These are phyloP conservation scores for Naganishia randhawae DNA, from an alignment of 768 basidiomycete genomes.

Conservation along the genomic window DNA sequence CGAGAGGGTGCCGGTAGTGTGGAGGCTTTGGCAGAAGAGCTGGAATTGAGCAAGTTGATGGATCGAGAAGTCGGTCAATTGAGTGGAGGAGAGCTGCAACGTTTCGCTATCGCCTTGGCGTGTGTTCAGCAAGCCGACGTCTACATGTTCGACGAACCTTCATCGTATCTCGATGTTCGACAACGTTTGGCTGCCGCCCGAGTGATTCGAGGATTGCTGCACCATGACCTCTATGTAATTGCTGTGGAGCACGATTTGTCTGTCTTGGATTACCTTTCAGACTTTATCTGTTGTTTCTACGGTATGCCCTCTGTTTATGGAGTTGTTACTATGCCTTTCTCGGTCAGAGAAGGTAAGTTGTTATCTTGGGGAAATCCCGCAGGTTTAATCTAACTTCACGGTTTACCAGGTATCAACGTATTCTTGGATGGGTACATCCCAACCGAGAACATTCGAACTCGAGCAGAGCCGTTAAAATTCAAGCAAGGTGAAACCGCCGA, in stretches of 20 bases:
- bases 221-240: conserved; percentile 82
- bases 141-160: conserved; percentile 99
- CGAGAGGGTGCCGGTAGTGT: conserved; percentile 65
- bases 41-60: conserved; percentile 82
- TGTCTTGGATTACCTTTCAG: conserved; percentile 94
- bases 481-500: conserved; percentile 97
- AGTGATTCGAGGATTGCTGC: conserved; percentile 82
- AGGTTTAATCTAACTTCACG: not conserved
- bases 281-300: conserved; percentile 96
- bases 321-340: conserved; percentile 98
- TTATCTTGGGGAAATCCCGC: conserved; percentile 30
- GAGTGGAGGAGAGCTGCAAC: conserved; percentile 93
- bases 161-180: conserved; percentile 93
- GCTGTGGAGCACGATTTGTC: conserved; percentile 99
- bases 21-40: conserved; percentile 73
- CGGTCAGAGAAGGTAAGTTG: conserved; percentile 81
- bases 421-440: conserved; percentile 99
- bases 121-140: conserved; percentile 94
- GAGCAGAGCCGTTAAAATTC: conserved; percentile 90
- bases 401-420: conserved; percentile 91
- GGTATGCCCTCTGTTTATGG: conserved; percentile 97
- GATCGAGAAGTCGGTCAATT: conserved; percentile 79
- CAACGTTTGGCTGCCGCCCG: conserved; percentile 92
- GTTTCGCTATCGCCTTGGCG: conserved; percentile 97
- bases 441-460: conserved; percentile 96